Percentiles rank a stretch among this genome's conserved stretches.
Conservation (phyloP, 371 early-diverging fungal genomes). For the Syncephalastrum monosporum region DNA sequence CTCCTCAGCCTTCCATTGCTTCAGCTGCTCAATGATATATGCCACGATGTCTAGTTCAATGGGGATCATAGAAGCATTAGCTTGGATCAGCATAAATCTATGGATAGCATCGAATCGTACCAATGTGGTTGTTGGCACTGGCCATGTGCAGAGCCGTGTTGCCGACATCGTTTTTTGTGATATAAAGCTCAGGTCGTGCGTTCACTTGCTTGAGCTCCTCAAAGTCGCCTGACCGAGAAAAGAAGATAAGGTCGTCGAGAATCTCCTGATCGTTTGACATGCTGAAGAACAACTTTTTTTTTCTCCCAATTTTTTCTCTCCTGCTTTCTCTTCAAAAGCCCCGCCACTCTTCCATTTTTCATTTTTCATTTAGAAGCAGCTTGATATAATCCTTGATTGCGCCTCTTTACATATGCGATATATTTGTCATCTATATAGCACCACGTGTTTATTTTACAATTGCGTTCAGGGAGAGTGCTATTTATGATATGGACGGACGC, state of each 20-base stretch:
- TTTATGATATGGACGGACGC: too few relatives aligned
- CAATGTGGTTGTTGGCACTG: conserved; percentile 77
- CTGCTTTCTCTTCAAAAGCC: too few relatives aligned
- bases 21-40: conserved; percentile 49
- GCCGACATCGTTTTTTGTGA: conserved; percentile 53
- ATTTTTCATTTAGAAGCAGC: too few relatives aligned
- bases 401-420: too few relatives aligned
- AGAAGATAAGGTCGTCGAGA: conserved; percentile 64
- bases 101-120: conserved; percentile 27
- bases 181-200: conserved; percentile 26
- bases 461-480: too few relatives aligned
- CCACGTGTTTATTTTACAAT: too few relatives aligned
- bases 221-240: conserved; percentile 76
- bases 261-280: conserved; percentile 21
- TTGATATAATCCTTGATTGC: too few relatives aligned
- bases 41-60: conserved; percentile 46
- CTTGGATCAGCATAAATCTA: too few relatives aligned
- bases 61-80: too few relatives aligned
- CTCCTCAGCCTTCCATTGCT: conserved; percentile 13
- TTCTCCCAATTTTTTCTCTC: neutral
- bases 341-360: too few relatives aligned
- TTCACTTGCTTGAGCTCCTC: conserved; percentile 66
- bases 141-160: conserved; percentile 86
- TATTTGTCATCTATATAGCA: too few relatives aligned
- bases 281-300: conserved; percentile 6